Base-by-base conservation (phyloP, 768 basidiomycete species). In the Russula griseocarnosa region DNA sequence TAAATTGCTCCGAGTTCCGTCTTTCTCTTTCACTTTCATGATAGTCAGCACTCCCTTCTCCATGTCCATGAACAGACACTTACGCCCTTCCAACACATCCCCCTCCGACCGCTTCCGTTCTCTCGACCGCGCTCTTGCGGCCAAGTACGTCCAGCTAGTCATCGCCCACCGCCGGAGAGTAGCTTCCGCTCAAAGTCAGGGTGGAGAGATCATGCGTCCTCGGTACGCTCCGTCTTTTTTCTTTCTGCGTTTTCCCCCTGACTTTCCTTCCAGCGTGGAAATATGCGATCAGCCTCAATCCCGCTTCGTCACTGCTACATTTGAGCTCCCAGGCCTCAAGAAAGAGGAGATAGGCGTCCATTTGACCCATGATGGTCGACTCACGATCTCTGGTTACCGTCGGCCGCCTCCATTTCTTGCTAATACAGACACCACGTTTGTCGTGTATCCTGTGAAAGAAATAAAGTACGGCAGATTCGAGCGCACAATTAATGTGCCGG, bases 261-360 rank as follows among this genome's bases (percentile, higher is more conserved):
- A 62, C 40, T 50, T 26, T 14, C 28, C 11, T 20, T 46, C 36
- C n/a, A 79, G 77, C 50, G 68, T 84, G 75, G 78, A 85, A 66
- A 59, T 85, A 2, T 74, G 79, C 57, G 81, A 83, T 69, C 74
- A 78, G 56, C 66, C 74, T 18, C 74, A 77, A 1, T 68, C 70
- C n/a, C 78, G 79, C 65, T 62, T 67, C 22, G 77, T 83, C 30
- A 82, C 79, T 2, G 82, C 81, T 11, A 78, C 78, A 7, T 82
- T 86, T 61, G 85, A 85, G 67, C 72, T 83, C 1, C 83, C 84
- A 5, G 83, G 84, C 10, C 70, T 84, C 58, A 79, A 76, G 58
- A 80, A 81, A 58, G 78, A 81, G 49, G 75, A 78, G 55, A 75
- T 84, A 49, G 68, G 72, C 38, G 79, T 84, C 55, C 78, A 83